Percentiles rank a stretch among this genome's conserved stretches.
phyloP scores from a whole-genome alignment of 1,284 basidiomycete species.

The Puccinia hordei region DNA sequence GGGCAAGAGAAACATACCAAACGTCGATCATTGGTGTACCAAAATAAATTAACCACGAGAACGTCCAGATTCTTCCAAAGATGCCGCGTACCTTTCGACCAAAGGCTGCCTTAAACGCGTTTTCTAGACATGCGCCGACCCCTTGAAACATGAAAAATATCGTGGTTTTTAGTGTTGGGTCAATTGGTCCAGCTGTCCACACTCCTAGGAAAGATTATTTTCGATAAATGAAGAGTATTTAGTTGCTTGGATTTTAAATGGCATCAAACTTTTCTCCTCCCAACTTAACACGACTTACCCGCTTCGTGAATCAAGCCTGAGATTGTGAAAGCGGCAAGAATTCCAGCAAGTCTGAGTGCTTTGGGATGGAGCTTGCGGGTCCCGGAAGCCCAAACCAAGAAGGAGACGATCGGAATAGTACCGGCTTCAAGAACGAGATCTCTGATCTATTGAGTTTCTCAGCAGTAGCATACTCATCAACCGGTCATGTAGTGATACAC shows the following conservation, averaged over 20 bases:
- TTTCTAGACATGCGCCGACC: constrained; percentile 52
- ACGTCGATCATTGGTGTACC: not conserved
- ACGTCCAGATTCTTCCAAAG: constrained; percentile 52
- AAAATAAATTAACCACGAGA: constrained; percentile 19
- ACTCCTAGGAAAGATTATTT: not conserved
- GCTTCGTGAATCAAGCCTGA: constrained; percentile 33
- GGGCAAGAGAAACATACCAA: constrained; percentile 10
- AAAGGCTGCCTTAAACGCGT: constrained; percentile 40
- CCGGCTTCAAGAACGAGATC: constrained; percentile 24
- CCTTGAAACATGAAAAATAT: constrained; percentile 54
- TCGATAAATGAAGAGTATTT: not conserved
- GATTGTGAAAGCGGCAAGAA: constrained; percentile 30
- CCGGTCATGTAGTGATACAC: no score
- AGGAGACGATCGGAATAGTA: not conserved
- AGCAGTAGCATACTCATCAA: no score
- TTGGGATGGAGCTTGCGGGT: not conserved
- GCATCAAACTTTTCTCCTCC: not conserved
- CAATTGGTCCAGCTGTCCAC: not conserved
- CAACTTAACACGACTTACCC: not conserved
- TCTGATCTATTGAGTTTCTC: no score
- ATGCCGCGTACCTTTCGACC: constrained; percentile 46
- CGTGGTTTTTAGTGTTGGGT: constrained; percentile 10
- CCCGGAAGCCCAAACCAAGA: not conserved
- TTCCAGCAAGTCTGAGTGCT: not conserved
- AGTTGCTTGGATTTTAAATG: not conserved